Conservation (phyloP, 148 eudicot species). For the Nepenthes mirabilis region DNA sequence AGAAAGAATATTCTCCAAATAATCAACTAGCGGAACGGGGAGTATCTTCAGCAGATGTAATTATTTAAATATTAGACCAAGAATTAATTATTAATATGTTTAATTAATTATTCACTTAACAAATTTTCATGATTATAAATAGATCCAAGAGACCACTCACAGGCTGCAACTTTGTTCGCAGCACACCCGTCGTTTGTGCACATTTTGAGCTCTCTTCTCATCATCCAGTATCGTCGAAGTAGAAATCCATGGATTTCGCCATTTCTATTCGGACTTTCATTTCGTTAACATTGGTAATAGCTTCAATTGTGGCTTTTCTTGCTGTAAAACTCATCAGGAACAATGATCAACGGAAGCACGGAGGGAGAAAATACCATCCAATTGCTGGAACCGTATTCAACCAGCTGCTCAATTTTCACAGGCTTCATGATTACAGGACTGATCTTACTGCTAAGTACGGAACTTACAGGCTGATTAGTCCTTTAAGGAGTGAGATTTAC, state of each 20-base stretch:
- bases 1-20: too few relatives aligned
- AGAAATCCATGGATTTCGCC: neutral
- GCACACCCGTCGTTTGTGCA: too few relatives aligned
- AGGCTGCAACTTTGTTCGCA: too few relatives aligned
- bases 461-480: slow-evolving; percentile 52
- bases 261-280: neutral
- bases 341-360: neutral
- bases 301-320: neutral
- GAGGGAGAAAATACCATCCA: slow-evolving; percentile 24
- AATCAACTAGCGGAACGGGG: too few relatives aligned
- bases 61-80: too few relatives aligned
- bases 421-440: slow-evolving; percentile 40
- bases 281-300: neutral
- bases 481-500: slow-evolving; percentile 40
- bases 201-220: too few relatives aligned
- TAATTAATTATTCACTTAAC: too few relatives aligned
- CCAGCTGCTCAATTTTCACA: slow-evolving; percentile 36
- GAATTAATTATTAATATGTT: too few relatives aligned
- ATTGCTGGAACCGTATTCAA: slow-evolving; percentile 52
- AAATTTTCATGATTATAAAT: too few relatives aligned
- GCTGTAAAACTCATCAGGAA: neutral
- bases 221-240: too few relatives aligned
- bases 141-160: too few relatives aligned
- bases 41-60: too few relatives aligned
- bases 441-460: slow-evolving; percentile 30